These are phyloP conservation scores for Pezicula radicicola DNA, from an alignment of 2,329 filamentous ascomycete genomes.

Conservation along the genomic window DNA sequence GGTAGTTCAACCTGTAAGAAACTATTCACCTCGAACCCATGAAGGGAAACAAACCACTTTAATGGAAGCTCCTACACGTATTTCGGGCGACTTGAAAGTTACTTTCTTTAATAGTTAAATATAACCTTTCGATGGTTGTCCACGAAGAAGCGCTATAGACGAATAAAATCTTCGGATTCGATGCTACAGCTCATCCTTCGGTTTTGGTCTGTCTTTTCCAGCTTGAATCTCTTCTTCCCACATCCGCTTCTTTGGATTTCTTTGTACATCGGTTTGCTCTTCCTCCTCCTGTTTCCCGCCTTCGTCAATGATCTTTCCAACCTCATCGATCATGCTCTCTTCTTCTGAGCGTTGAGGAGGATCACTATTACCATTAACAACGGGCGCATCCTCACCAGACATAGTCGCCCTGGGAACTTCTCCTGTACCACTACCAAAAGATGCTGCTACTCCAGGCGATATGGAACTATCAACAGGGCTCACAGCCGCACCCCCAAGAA, in stretches of 20 bases:
- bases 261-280: conserved; percentile 29
- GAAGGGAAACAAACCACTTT: too few species aligned
- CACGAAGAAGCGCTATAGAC: too few species aligned
- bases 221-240: conserved; percentile 49
- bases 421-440: conserved; percentile 16
- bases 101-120: neutral
- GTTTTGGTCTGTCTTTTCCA: conserved; percentile 21
- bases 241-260: conserved; percentile 60
- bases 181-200: conserved; percentile 28
- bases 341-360: conserved; percentile 15
- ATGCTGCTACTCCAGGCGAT: too few species aligned
- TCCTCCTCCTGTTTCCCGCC: conserved; percentile 23
- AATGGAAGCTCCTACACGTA: too few species aligned
- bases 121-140: neutral
- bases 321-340: conserved; percentile 44
- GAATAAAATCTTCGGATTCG: neutral
- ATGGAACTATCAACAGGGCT: conserved; percentile 4
- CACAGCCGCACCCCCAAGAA: conserved; percentile 24
- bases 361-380: conserved; percentile 42
- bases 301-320: conserved; percentile 51
- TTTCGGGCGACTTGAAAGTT: too few species aligned
- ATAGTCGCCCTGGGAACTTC: conserved; percentile 10
- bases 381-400: conserved; percentile 34
- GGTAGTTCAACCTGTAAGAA: too few species aligned
- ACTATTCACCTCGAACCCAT: too few species aligned